Conservation (phyloP, 345 rosid species). For the Streptanthus diversifolius region DNA sequence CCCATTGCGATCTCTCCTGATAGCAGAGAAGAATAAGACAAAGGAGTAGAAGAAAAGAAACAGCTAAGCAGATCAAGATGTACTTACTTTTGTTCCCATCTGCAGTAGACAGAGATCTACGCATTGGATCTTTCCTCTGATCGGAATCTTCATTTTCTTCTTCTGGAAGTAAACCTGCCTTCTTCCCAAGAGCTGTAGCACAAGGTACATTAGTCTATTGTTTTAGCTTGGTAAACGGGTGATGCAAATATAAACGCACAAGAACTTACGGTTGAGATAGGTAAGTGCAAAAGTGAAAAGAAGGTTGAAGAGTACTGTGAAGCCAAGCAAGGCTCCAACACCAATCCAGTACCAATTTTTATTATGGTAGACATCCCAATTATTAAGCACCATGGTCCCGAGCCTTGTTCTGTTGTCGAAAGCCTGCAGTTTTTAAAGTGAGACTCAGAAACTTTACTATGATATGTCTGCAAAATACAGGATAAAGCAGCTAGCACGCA, state of each 20-base stretch:
- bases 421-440: conserved; percentile 38
- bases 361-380: conserved; percentile 43
- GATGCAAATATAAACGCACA: conserved; percentile 2
- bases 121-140: conserved; percentile 22
- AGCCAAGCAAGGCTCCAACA: conserved; percentile 62
- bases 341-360: conserved; percentile 84
- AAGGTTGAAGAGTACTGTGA: conserved; percentile 64
- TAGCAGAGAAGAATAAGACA: neutral
- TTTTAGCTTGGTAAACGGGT: neutral
- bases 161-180: conserved; percentile 56
- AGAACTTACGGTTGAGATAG: conserved; percentile 60
- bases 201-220: neutral
- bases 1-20: conserved; percentile 49
- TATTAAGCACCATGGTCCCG: conserved; percentile 53
- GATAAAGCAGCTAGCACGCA: conserved; percentile 20
- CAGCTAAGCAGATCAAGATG: neutral
- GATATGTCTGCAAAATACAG: neutral
- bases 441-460: neutral
- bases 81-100: conserved; percentile 39
- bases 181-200: conserved; percentile 59
- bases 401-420: conserved; percentile 38
- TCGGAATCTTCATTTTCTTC: conserved; percentile 40
- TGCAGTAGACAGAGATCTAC: conserved; percentile 37
- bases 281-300: conserved; percentile 66
- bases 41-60: neutral